Evolutionary conservation across 2,329 filamentous ascomycete species (phyloP).

Genomic region (Alternaria ethzedia): DNA sequence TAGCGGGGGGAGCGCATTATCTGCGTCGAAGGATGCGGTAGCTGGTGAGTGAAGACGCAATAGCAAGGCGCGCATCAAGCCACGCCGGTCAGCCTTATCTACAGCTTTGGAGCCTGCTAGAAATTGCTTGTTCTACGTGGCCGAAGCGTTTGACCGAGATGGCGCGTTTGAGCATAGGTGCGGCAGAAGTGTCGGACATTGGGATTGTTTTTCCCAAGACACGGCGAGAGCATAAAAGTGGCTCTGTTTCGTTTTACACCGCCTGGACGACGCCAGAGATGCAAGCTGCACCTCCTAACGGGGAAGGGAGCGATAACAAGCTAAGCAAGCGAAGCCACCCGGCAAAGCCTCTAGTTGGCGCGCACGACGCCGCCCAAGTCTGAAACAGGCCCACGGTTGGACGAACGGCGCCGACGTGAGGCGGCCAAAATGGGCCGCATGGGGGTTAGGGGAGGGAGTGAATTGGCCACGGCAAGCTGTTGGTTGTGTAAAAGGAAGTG

Average conservation of each 20-base stretch:
- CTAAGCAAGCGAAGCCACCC: constrained; percentile 14
- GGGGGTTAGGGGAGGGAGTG: constrained; percentile 5
- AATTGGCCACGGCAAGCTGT: constrained; percentile 17
- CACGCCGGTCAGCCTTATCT: not conserved
- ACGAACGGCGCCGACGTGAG: constrained; percentile 17
- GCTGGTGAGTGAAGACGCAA: not conserved
- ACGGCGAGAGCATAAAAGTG: not conserved
- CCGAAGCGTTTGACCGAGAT: not conserved
- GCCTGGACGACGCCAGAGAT: not conserved
- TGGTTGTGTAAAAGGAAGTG: constrained; percentile 7
- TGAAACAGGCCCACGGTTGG: constrained; percentile 26
- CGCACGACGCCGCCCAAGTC: constrained; percentile 8
- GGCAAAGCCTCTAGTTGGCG: constrained; percentile 22
- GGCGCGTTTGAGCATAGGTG: not conserved
- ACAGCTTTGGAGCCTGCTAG: not conserved
- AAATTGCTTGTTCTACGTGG: not conserved
- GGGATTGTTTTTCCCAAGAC: not conserved
- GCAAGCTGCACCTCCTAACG: not conserved
- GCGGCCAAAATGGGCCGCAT: constrained; percentile 8
- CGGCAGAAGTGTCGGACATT: not conserved
- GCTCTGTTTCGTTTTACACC: constrained; percentile 7
- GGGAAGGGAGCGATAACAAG: constrained; percentile 6
- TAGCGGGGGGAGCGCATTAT: constrained; percentile 4
- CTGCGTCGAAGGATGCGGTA: not conserved
- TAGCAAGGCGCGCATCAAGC: not conserved